phyloP scores from a whole-genome alignment of 2,329 filamentous ascomycete genomes.

The Ceratocystis cacaofunesta region DNA sequence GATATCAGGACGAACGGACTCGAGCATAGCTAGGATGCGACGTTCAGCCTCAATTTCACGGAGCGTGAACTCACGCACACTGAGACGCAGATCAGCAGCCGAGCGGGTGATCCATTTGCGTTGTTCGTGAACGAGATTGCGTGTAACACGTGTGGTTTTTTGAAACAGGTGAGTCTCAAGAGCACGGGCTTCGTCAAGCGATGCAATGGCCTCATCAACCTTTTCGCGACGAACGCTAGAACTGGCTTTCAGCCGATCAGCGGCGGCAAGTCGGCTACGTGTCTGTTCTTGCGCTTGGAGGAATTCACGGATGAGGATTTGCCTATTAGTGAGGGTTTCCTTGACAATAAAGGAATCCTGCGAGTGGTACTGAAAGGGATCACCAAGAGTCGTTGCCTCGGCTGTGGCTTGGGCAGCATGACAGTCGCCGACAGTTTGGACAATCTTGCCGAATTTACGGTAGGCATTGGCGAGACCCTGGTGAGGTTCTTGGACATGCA shows the following conservation, averaged over 20 bases:
- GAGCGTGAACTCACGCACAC: constrained; percentile 81
- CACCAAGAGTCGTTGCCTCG: constrained; percentile 85
- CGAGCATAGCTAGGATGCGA: constrained; percentile 79
- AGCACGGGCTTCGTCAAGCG: constrained; percentile 72
- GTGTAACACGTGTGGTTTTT: constrained; percentile 79
- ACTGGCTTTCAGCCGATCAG: constrained; percentile 75
- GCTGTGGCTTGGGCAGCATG: constrained; percentile 94
- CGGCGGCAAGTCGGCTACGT: constrained; percentile 66
- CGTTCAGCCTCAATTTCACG: constrained; percentile 93
- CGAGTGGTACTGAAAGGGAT: constrained; percentile 88
- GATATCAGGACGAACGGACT: constrained; percentile 84
- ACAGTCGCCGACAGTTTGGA: constrained; percentile 87
- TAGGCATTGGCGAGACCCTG: constrained; percentile 78
- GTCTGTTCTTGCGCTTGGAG: constrained; percentile 79
- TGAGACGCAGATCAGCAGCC: constrained; percentile 63
- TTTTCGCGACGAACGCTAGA: constrained; percentile 84
- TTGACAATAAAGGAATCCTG: constrained; percentile 96
- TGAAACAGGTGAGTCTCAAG: constrained; percentile 68
- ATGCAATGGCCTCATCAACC: constrained; percentile 89
- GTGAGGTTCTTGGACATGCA: constrained; percentile 84
- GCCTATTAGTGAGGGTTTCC: constrained; percentile 91
- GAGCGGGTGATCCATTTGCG: constrained; percentile 84
- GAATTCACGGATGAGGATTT: constrained; percentile 87
- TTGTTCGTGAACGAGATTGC: constrained; percentile 76
- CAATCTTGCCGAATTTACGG: constrained; percentile 82